These are phyloP conservation scores for Pseudocercospora musae DNA, from an alignment of 2,329 filamentous ascomycete species.

Conservation along the genomic window DNA sequence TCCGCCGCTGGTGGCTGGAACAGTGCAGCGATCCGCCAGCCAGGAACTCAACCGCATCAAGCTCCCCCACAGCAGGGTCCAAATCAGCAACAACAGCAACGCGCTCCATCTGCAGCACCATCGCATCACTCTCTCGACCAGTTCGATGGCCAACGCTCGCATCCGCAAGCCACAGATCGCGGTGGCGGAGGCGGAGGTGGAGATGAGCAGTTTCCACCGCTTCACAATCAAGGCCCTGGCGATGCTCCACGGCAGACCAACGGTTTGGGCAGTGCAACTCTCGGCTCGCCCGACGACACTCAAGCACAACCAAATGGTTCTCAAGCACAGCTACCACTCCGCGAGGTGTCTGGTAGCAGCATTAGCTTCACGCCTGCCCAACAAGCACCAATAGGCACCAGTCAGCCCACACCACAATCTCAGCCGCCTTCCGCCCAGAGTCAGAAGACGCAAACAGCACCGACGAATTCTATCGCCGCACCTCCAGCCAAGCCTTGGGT, in stretches of 20 bases:
- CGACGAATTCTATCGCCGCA: conserved; percentile 23
- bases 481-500: conserved; percentile 44
- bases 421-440: conserved; percentile 8
- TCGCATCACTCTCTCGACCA: conserved; percentile 51
- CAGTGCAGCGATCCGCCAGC: conserved; percentile 53
- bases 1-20: conserved; percentile 53
- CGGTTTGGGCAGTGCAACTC: conserved; percentile 21
- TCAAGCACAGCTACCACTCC: conserved; percentile 27
- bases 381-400: conserved; percentile 27
- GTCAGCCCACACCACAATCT: conserved; percentile 10
- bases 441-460: background rate
- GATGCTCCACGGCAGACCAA: conserved; percentile 20
- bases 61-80: conserved; percentile 36
- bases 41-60: conserved; percentile 36
- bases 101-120: conserved; percentile 44
- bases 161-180: conserved; percentile 25
- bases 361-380: conserved; percentile 18
- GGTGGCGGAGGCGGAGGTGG: conserved; percentile 37
- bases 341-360: conserved; percentile 19
- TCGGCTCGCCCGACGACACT: conserved; percentile 26
- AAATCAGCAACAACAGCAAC: conserved; percentile 40
- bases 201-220: conserved; percentile 60
- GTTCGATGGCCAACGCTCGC: conserved; percentile 53
- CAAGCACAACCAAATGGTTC: conserved; percentile 25
- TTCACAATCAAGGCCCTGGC: conserved; percentile 50